These are phyloP conservation scores for Diaporthe ilicicola DNA, from an alignment of 2,329 filamentous ascomycete genomes.

Conservation along the genomic window DNA sequence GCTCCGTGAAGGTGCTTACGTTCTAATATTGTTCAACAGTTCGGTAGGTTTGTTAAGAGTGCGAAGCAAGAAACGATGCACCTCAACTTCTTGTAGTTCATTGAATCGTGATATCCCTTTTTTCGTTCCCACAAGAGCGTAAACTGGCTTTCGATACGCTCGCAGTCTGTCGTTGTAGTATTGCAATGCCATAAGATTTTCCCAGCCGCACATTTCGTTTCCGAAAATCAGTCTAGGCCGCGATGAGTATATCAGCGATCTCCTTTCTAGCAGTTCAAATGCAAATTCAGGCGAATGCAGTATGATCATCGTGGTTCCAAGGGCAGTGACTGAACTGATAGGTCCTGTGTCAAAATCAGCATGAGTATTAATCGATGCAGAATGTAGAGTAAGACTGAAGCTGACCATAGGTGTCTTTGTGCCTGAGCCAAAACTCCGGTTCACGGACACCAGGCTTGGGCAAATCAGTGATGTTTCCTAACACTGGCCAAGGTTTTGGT, in stretches of 20 bases:
- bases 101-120: background rate
- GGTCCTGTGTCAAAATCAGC: background rate
- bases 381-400: background rate
- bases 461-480: constrained; percentile 19
- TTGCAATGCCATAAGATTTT: background rate
- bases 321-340: constrained; percentile 22
- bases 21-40: constrained; percentile 9
- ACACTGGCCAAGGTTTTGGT: constrained; percentile 17
- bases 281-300: background rate
- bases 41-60: constrained; percentile 7
- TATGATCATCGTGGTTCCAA: constrained; percentile 20
- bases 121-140: constrained; percentile 9
- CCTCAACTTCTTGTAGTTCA: constrained; percentile 10
- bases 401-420: constrained; percentile 18
- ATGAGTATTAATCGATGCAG: background rate
- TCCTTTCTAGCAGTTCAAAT: constrained; percentile 20
- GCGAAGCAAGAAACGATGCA: constrained; percentile 19
- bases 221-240: background rate
- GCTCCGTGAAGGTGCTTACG: background rate
- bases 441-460: constrained; percentile 8
- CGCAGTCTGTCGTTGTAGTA: background rate
- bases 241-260: constrained; percentile 17
- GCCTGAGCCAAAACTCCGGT: constrained; percentile 17
- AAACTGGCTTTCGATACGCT: background rate
- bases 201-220: constrained; percentile 22